These are phyloP conservation scores for Pseudomassariella vexata DNA, from an alignment of 2,329 filamentous ascomycete species.

Conservation along the genomic window DNA sequence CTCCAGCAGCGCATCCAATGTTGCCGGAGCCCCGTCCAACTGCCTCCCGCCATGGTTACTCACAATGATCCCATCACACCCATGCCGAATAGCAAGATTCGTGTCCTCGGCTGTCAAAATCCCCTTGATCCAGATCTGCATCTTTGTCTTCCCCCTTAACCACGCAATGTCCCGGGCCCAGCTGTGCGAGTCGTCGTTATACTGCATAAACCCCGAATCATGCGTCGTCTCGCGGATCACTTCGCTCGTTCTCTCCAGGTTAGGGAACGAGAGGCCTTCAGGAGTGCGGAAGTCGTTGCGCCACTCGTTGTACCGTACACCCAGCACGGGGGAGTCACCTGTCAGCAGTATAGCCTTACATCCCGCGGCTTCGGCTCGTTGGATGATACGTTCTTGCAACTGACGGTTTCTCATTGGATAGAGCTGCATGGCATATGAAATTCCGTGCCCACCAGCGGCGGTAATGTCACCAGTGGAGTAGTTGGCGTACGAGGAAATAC, in stretches of 20 bases:
- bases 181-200: conserved; percentile 23
- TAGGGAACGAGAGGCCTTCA: conserved; percentile 14
- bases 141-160: conserved; percentile 39
- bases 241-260: conserved; percentile 8
- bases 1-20: conserved; percentile 33
- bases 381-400: conserved; percentile 32
- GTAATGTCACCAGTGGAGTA: conserved; percentile 14
- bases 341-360: conserved; percentile 47
- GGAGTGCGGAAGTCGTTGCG: conserved; percentile 44
- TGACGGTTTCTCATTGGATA: conserved; percentile 44
- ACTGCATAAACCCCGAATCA: conserved; percentile 14
- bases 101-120: conserved; percentile 29
- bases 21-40: conserved; percentile 36
- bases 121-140: conserved; percentile 37
- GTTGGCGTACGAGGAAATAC: conserved; percentile 40
- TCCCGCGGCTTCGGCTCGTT: conserved; percentile 32
- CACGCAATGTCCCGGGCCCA: conserved; percentile 47
- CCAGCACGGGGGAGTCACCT: conserved; percentile 45
- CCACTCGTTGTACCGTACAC: conserved; percentile 42
- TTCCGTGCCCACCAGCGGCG: conserved; percentile 29
- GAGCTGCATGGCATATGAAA: conserved; percentile 44
- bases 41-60: conserved; percentile 42
- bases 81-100: conserved; percentile 26
- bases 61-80: conserved; percentile 34
- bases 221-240: conserved; percentile 12